Percentiles rank a stretch among this genome's conserved stretches.
Evolutionary conservation across 2,329 filamentous ascomycete species (phyloP).

Genomic region (Fusarium xylarioides): DNA sequence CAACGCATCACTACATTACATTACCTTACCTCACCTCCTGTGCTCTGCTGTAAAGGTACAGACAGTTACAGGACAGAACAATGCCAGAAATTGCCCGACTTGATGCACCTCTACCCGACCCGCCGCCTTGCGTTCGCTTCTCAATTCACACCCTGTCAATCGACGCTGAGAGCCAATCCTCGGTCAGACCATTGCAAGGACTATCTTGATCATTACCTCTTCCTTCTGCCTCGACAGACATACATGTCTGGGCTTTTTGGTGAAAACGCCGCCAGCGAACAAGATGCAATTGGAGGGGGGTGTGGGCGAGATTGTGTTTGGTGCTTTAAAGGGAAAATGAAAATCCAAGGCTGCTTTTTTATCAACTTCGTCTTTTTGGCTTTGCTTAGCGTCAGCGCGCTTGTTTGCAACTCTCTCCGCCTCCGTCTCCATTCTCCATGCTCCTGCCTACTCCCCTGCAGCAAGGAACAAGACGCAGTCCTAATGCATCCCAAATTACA

Average conservation of each 20-base stretch:
- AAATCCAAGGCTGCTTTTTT: slow-evolving; percentile 50
- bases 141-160: slow-evolving; percentile 31
- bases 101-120: slow-evolving; percentile 46
- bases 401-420: slow-evolving; percentile 42
- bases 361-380: slow-evolving; percentile 39
- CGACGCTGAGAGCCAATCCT: slow-evolving; percentile 29
- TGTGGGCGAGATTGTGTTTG: slow-evolving; percentile 31
- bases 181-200: slow-evolving; percentile 23
- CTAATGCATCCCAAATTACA: slow-evolving; percentile 33
- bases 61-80: slow-evolving; percentile 16
- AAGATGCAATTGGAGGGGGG: slow-evolving; percentile 39
- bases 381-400: slow-evolving; percentile 45
- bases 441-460: slow-evolving; percentile 20
- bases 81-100: slow-evolving; percentile 40
- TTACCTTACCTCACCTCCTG: slow-evolving; percentile 44
- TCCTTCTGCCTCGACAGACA: slow-evolving; percentile 10
- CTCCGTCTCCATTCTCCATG: slow-evolving; percentile 16
- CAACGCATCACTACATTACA: slow-evolving; percentile 60
- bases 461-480: slow-evolving; percentile 24
- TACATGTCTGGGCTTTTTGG: slow-evolving; percentile 19
- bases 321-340: slow-evolving; percentile 35
- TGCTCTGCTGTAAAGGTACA: slow-evolving; percentile 25
- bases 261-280: slow-evolving; percentile 28
- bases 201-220: slow-evolving; percentile 25
- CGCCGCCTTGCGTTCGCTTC: slow-evolving; percentile 39